phyloP scores from a whole-genome alignment of 805 yeast species.

The Ogataea allantospora region DNA sequence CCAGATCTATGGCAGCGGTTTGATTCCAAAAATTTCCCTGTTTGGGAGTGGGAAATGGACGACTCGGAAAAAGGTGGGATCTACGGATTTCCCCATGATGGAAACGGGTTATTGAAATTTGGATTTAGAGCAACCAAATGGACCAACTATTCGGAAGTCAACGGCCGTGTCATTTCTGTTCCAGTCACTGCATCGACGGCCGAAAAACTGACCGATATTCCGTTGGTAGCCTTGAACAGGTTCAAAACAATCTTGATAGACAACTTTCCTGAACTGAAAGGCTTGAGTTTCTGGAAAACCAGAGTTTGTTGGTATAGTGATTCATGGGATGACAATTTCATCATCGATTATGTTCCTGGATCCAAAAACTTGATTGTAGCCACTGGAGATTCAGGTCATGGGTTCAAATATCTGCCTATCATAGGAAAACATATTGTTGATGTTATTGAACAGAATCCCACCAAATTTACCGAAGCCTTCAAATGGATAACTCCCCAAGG shows the following conservation, averaged over 20 bases:
- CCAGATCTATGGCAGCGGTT: conserved; percentile 1
- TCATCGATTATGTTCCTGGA: conserved; percentile 5
- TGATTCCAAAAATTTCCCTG: conserved; percentile 3
- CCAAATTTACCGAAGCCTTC: neutral
- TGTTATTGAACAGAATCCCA: neutral
- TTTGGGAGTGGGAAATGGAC: conserved; percentile 6
- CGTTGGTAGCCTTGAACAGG: conserved; percentile 1
- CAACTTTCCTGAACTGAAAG: conserved; percentile 5
- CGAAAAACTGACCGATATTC: conserved; percentile 3
- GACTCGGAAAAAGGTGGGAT: neutral
- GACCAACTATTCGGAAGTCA: neutral
- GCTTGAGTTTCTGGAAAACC: conserved; percentile 1
- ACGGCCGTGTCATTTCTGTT: conserved; percentile 1
- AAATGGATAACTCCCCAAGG: conserved; percentile 1
- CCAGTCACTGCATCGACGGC: conserved; percentile 2
- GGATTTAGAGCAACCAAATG: conserved; percentile 2
- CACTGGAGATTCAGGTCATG: conserved; percentile 6
- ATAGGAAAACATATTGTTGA: conserved; percentile 5
- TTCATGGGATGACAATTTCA: conserved; percentile 3
- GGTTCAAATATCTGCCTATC: conserved; percentile 2
- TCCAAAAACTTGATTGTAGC: conserved; percentile 4
- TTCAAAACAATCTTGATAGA: conserved; percentile 5
- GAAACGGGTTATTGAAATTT: conserved; percentile 2
- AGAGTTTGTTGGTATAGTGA: conserved; percentile 8
- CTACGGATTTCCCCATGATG: conserved; percentile 6